Conservation (phyloP, 495 filamentous ascomycete genomes). For the Penicillium manginii region DNA sequence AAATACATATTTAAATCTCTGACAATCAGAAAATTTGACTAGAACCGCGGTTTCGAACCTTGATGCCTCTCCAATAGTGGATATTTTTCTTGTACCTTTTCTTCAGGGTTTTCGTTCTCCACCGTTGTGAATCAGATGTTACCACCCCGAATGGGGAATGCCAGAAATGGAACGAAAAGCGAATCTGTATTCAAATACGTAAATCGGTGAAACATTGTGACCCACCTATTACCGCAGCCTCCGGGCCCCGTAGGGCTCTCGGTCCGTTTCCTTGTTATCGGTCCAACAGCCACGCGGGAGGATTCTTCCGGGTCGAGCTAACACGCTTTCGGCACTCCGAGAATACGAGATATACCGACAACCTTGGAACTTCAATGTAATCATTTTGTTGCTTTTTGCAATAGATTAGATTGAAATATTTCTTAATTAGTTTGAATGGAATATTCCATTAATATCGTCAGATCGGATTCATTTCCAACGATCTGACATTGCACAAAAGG, state of each 20-base stretch:
- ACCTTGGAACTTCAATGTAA: background rate
- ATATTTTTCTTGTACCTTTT: background rate
- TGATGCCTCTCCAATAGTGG: background rate
- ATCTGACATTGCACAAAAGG: too few species aligned
- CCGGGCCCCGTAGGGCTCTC: slow-evolving; percentile 7
- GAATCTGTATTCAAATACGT: background rate
- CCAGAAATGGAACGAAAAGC: background rate
- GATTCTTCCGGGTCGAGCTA: slow-evolving; percentile 6
- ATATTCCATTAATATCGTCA: too few species aligned
- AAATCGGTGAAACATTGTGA: background rate
- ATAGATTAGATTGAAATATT: background rate
- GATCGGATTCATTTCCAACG: too few species aligned
- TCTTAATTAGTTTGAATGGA: too few species aligned
- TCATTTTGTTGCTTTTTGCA: background rate
- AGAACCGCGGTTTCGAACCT: background rate
- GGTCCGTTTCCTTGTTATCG: slow-evolving; percentile 12
- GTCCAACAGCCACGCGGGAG: background rate
- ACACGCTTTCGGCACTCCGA: background rate
- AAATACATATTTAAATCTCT: background rate
- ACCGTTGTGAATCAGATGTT: background rate
- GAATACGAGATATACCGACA: slow-evolving; percentile 10
- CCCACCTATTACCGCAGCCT: slow-evolving; percentile 8
- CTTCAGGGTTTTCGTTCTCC: background rate
- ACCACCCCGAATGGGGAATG: background rate
- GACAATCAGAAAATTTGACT: background rate